Evolutionary conservation across 768 basidiomycete genomes (phyloP).

Genomic region (Botryobasidium botryosum): DNA sequence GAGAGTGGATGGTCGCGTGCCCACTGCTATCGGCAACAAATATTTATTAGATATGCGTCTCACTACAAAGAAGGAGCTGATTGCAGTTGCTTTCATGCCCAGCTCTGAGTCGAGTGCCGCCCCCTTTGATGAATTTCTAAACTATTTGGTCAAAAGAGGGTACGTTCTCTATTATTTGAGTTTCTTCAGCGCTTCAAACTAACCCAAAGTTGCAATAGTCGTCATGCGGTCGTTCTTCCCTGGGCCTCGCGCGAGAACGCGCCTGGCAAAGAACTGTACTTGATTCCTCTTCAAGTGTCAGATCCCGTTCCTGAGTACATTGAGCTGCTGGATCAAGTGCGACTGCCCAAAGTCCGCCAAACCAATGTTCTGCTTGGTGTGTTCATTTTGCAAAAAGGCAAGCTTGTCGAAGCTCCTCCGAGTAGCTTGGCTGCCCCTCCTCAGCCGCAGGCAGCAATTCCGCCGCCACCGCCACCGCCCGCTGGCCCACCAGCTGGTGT

Average conservation of each 20-base stretch:
- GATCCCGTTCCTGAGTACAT: conserved; percentile 69
- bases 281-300: conserved; percentile 53
- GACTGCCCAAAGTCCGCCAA: conserved; percentile 45
- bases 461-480: too few relatives aligned
- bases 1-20: conserved; percentile 72
- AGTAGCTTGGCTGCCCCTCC: too few relatives aligned
- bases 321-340: conserved; percentile 62
- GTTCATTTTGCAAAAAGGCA: conserved; percentile 74
- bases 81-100: conserved; percentile 59
- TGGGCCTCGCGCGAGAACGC: conserved; percentile 68
- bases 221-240: conserved; percentile 73
- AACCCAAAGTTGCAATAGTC: conserved; percentile 26
- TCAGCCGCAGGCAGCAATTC: too few relatives aligned
- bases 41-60: conserved; percentile 67
- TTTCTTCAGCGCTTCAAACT: conserved; percentile 4
- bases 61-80: conserved; percentile 60
- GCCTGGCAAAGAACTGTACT: conserved; percentile 74
- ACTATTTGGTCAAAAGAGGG: conserved; percentile 59
- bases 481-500: too few relatives aligned
- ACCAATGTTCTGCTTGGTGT: conserved; percentile 59
- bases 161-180: conserved; percentile 21
- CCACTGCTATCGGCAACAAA: conserved; percentile 52
- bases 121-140: conserved; percentile 44
- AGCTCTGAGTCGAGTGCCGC: conserved; percentile 25
- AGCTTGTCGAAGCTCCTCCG: too few relatives aligned